Base-by-base conservation (phyloP, 352 stramenopile genomes). In the Phytopythium helicoides region DNA sequence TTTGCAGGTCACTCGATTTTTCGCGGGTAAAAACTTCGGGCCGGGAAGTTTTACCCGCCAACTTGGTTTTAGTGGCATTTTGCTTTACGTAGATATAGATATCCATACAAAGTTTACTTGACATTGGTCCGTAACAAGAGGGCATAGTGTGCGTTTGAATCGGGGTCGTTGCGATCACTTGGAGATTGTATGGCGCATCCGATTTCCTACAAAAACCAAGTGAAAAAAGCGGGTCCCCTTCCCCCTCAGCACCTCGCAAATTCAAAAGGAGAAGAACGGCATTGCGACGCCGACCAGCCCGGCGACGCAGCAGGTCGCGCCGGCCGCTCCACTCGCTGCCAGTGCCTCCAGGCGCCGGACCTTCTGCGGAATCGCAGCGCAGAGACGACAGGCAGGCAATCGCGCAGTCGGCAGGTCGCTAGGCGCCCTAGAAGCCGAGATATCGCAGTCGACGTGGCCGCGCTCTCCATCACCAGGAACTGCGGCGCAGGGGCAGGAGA, bases 241-340 rank as follows among this genome's bases (percentile, higher is more conserved):
- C 68, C 63, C 69, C 73, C 69, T 71, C 64, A 58, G n/a, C n/a
- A n/a, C n/a, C n/a, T n/a, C n/a, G 60, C 47, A 64, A 73, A 64
- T 71, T 58, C 23, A 52, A 39, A 35, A 58, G 26, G 25, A 26
- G 33, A 46, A 46, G 39, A 16, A 18, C 33, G 36, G 35, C 34
- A 44, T 45, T 21, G 22, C 48, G 48, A 54, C 48, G 48, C 35
- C 48, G 23, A 22, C 26, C 51, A 22, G 7, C 16, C 14, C n/a
- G n/a, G n/a, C n/a, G n/a, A n/a, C n/a, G n/a, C n/a, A n/a, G n/a
- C n/a, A n/a, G n/a, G n/a, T n/a, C n/a, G n/a, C n/a, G n/a, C n/a
- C n/a, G n/a, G n/a, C n/a, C n/a, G n/a, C n/a, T n/a, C n/a, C n/a
- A n/a, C n/a, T n/a, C n/a, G n/a, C n/a, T n/a, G n/a, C n/a, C n/a